Percentiles rank a stretch among this genome's conserved stretches.
phyloP scores from a whole-genome alignment of 1,284 basidiomycete genomes.

The Boletus subluridellus region DNA sequence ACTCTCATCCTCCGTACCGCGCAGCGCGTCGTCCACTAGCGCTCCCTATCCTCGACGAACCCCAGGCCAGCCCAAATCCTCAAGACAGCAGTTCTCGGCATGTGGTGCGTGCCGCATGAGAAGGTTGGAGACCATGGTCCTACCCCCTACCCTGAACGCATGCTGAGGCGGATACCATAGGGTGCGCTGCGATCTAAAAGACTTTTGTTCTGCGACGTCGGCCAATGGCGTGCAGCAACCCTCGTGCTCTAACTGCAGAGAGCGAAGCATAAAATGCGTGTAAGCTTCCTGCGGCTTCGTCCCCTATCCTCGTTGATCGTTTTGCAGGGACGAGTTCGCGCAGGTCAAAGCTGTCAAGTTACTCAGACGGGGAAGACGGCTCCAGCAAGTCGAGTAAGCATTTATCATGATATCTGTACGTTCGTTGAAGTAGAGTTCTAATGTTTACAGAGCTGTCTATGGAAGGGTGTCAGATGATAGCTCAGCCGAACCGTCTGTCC shows the following conservation, averaged over 20 bases:
- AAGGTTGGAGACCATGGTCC: slow-evolving; percentile 44
- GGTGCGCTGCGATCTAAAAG: slow-evolving; percentile 79
- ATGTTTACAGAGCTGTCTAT: slow-evolving; percentile 50
- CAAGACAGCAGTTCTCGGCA: slow-evolving; percentile 78
- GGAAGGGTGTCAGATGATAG: slow-evolving; percentile 51
- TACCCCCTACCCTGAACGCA: neutral
- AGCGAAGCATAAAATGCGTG: slow-evolving; percentile 83
- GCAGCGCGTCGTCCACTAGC: slow-evolving; percentile 28
- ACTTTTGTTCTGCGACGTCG: slow-evolving; percentile 47
- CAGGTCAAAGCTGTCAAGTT: slow-evolving; percentile 85
- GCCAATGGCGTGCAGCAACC: slow-evolving; percentile 46
- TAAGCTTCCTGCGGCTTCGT: slow-evolving; percentile 43
- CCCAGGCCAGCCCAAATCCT: slow-evolving; percentile 62
- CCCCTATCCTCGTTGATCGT: slow-evolving; percentile 7
- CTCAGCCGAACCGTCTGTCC: slow-evolving; percentile 31
- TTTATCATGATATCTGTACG: slow-evolving; percentile 4
- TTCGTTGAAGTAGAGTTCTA: slow-evolving; percentile 1
- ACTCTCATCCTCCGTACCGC: slow-evolving; percentile 38
- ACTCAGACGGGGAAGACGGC: slow-evolving; percentile 74
- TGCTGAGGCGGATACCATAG: slow-evolving; percentile 37
- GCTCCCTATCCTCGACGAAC: slow-evolving; percentile 53
- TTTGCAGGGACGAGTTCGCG: slow-evolving; percentile 75
- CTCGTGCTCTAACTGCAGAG: slow-evolving; percentile 82
- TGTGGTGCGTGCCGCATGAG: slow-evolving; percentile 89
- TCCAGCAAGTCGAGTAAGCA: slow-evolving; percentile 76